phyloP scores from a whole-genome alignment of 2,329 filamentous ascomycete genomes.

The Bisporella sp. region DNA sequence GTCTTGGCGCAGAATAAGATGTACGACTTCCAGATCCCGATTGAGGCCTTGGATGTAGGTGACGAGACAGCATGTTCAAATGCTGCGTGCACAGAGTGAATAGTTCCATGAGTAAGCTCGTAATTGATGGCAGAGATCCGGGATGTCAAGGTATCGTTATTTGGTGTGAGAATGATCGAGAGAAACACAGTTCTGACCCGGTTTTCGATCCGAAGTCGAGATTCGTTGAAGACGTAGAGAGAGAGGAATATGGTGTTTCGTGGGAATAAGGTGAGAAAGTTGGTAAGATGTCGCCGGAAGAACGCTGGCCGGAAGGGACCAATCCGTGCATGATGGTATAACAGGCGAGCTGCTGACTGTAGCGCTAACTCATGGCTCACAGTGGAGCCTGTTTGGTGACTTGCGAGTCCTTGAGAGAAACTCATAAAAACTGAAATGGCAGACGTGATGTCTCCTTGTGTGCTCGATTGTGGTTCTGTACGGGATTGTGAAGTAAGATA shows the following conservation, averaged over 20 bases:
- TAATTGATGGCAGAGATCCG: constrained; percentile 48
- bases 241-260: constrained; percentile 69
- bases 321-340: constrained; percentile 54
- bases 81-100: constrained; percentile 44
- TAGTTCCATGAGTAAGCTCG: constrained; percentile 44
- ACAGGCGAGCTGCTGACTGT: constrained; percentile 59
- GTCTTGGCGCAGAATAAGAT: constrained; percentile 39
- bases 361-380: constrained; percentile 55
- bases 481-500: constrained; percentile 45
- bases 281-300: constrained; percentile 53
- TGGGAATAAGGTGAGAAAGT: constrained; percentile 60
- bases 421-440: constrained; percentile 36
- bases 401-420: constrained; percentile 37
- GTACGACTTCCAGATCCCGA: constrained; percentile 45
- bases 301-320: constrained; percentile 62
- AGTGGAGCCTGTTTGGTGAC: constrained; percentile 28
- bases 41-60: constrained; percentile 28
- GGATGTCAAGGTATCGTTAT: constrained; percentile 34
- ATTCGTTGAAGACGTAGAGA: constrained; percentile 67
- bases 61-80: constrained; percentile 45
- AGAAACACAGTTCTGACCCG: constrained; percentile 63
- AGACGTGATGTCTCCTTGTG: constrained; percentile 50
- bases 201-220: constrained; percentile 66
- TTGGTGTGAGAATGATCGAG: constrained; percentile 28
- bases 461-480: constrained; percentile 36